Conservation (phyloP, 805 yeast genomes). For the Metschnikowia similis region DNA sequence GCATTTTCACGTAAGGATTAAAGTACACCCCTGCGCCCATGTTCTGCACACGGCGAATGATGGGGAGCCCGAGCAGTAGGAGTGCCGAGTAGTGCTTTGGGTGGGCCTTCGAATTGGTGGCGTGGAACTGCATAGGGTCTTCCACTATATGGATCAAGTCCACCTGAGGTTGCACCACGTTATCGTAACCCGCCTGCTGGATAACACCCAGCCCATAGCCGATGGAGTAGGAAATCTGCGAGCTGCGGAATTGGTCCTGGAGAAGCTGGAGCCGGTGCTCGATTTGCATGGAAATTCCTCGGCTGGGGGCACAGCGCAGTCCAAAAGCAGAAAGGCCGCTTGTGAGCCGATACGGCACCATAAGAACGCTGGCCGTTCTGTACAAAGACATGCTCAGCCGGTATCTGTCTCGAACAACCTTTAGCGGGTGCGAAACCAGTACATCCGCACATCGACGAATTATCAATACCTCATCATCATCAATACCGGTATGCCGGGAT, state of each 20-base stretch:
- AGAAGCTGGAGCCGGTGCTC: conserved; percentile 8
- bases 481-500: no score
- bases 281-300: not conserved
- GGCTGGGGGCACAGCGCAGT: not conserved
- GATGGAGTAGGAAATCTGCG: conserved; percentile 75
- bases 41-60: conserved; percentile 53
- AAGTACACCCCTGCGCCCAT: conserved; percentile 89
- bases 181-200: conserved; percentile 50
- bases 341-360: not conserved
- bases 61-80: conserved; percentile 34
- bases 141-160: conserved; percentile 84
- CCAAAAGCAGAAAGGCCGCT: not conserved
- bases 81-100: conserved; percentile 77
- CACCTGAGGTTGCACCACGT: conserved; percentile 56
- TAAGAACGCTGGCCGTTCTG: not conserved
- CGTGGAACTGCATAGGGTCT: conserved; percentile 73
- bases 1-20: conserved; percentile 78
- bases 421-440: conserved; percentile 2
- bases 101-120: conserved; percentile 58
- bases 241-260: conserved; percentile 19
- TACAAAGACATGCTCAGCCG: not conserved
- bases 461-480: no score
- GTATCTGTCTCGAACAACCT: not conserved
- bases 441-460: not conserved
- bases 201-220: conserved; percentile 97